phyloP scores from a whole-genome alignment of 2,329 filamentous ascomycete genomes.

The Claviceps quebecensis region DNA sequence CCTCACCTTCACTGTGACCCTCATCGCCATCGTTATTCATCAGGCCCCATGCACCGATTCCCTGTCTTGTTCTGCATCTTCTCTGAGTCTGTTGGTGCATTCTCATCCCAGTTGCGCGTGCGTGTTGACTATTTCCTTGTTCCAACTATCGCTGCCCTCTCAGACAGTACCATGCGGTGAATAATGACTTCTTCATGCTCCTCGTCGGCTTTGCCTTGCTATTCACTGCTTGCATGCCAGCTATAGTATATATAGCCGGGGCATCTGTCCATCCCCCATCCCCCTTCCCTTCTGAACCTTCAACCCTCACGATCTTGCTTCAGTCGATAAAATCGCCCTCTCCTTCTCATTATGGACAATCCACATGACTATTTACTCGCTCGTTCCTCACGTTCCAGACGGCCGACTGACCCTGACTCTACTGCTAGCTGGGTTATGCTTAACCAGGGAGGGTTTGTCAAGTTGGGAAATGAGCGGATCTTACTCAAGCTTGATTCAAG shows the following conservation, averaged over 20 bases:
- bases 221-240: background rate
- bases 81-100: background rate
- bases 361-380: slow-evolving; percentile 28
- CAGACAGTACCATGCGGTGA: background rate
- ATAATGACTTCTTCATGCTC: background rate
- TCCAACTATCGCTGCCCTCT: background rate
- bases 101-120: background rate
- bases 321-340: background rate
- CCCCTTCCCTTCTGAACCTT: background rate
- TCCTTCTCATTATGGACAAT: slow-evolving; percentile 22
- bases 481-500: slow-evolving; percentile 69
- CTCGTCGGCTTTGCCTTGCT: background rate
- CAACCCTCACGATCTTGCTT: background rate
- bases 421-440: slow-evolving; percentile 79
- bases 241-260: background rate
- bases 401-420: slow-evolving; percentile 37
- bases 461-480: slow-evolving; percentile 69
- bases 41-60: slow-evolving; percentile 1
- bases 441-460: slow-evolving; percentile 64
- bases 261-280: background rate
- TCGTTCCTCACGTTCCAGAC: slow-evolving; percentile 19
- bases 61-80: slow-evolving; percentile 4
- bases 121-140: background rate
- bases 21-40: background rate
- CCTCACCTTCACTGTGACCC: background rate